Base-by-base conservation (phyloP, 257 asterid genomes). In the Echium plantagineum region DNA sequence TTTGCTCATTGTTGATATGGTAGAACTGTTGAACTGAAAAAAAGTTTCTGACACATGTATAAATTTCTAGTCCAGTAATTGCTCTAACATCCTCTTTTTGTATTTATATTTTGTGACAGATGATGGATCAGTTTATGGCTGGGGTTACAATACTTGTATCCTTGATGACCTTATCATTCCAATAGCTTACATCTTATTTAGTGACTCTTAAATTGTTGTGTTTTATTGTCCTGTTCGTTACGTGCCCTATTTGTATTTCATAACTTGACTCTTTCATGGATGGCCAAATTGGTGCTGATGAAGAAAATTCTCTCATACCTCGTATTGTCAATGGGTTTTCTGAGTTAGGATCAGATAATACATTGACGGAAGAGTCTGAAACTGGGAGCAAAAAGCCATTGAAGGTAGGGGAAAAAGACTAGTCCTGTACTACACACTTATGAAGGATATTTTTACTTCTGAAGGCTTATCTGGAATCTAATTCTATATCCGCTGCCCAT, bases 61-160 rank as follows among this genome's bases (percentile, higher is more conserved):
- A n/a, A n/a, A n/a, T n/a, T 16, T 52, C 21, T 4, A n/a, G 21
- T 52, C n/a, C n/a, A n/a, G n/a, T n/a, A n/a, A n/a, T n/a, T n/a
- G 12, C 60, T 59, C 63, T 59, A 15, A 54, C 24, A 64, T 32
- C 17, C 32, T 9, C 21, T 30, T n/a, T 12, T 28, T 28, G 5
- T 57, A 21, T 30, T 15, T 70, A 67, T 66, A 60, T 69, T 55
- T 68, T 54, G 62, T 75, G 61, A 74, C 94, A 90, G 96, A 87
- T 81, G 95, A 87, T 79, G 98, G 98, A 77, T 80, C 90, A 24
- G 69, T 90, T 24, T 87, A 95, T 95, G 94, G 87, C 52, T 87
- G 98, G 98, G 96, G 98, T 63, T 82, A 85, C 66, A 89, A 84
- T 66, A 58, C 64, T 32, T 90, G 96, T 90, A 90, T 90, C 96